Percentiles rank a stretch among this genome's conserved stretches.
Evolutionary conservation across 2,329 filamentous ascomycete species (phyloP).

Genomic region (Xenoacremonium recifei): DNA sequence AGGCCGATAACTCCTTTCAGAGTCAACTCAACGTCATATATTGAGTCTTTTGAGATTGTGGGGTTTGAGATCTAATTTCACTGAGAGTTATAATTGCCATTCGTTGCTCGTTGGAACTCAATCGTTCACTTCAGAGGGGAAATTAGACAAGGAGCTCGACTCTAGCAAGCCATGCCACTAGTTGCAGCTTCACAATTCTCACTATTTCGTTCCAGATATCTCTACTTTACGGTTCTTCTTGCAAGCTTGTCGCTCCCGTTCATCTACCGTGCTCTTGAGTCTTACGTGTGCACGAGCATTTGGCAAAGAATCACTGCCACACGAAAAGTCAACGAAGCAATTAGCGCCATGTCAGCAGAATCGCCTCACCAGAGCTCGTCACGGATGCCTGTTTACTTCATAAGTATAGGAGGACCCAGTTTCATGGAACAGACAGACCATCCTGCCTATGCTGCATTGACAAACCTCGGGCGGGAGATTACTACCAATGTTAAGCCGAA

Average conservation of each 20-base stretch:
- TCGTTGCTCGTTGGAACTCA: no score
- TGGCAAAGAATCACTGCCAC: not conserved
- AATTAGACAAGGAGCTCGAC: no score
- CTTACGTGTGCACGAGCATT: not conserved
- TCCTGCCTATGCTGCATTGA: slow-evolving; percentile 1
- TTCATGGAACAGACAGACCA: slow-evolving; percentile 2
- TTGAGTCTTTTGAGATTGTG: no score
- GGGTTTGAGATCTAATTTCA: no score
- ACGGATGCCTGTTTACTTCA: slow-evolving; percentile 2
- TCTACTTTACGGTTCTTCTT: not conserved
- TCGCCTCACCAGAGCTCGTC: not conserved
- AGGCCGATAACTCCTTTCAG: no score
- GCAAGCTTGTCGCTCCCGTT: not conserved
- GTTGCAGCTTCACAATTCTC: no score
- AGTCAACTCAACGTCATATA: no score
- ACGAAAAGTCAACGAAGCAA: slow-evolving; percentile 4
- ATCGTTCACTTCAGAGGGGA: no score
- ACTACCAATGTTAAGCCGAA: slow-evolving; percentile 1
- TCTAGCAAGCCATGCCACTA: no score
- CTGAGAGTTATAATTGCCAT: no score
- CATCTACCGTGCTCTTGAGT: not conserved
- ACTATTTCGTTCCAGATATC: not conserved
- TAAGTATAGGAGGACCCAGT: slow-evolving; percentile 2
- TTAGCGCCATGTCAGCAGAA: slow-evolving; percentile 1
- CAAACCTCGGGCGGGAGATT: slow-evolving; percentile 1